Evolutionary conservation across 2,329 filamentous ascomycete genomes (phyloP), one percentile per base, ranked within the genome.

Genomic region (Talaromyces sp.): DNA sequence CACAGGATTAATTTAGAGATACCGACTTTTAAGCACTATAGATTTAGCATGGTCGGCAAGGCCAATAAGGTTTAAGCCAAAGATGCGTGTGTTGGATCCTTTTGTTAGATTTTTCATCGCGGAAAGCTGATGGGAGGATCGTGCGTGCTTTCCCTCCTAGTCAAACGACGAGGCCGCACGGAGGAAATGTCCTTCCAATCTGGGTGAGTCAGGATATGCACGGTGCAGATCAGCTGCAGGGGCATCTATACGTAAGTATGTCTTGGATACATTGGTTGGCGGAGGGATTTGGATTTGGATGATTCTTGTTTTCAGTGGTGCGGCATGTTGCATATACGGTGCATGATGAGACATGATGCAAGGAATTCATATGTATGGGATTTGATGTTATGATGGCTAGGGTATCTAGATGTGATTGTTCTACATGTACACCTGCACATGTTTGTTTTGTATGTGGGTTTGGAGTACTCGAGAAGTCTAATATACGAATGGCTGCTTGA

Each of bases 181-280:
- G 54, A 49, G 24, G 20, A 32, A 33, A 48, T 24, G 27, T 13
- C 54, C 54, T 53, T 53, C 54, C 54, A 59, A 57, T 59, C 39
- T 55, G 33, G 16, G 24, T 32, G 44, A 29, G 47, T 47, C 40
- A 29, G 35, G 32, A 41, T 41, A 55, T 57, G 57, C 49, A 53
- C 16, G 37, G 22, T 37, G 57, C 54, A 51, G 57, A 55, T 59
- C 57, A 16, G 11, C 57, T 59, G 57, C 54, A 59, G 57, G 57
- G 57, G 54, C 53, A 49, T 54, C 39, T 40, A 22, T 36, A n/a
- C n/a, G n/a, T n/a, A n/a, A n/a, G n/a, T n/a, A 36, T 56, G 52
- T 56, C 52, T 51, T 49, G 40, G 16, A 50, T 48, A 20, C 48
- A 19, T 36, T 33, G 36, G 37, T 50, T 37, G 20, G 20, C 32